Percentiles rank a stretch among this genome's conserved stretches.
phyloP scores from a whole-genome alignment of 768 basidiomycete species.

The Lentinula aciculospora region DNA sequence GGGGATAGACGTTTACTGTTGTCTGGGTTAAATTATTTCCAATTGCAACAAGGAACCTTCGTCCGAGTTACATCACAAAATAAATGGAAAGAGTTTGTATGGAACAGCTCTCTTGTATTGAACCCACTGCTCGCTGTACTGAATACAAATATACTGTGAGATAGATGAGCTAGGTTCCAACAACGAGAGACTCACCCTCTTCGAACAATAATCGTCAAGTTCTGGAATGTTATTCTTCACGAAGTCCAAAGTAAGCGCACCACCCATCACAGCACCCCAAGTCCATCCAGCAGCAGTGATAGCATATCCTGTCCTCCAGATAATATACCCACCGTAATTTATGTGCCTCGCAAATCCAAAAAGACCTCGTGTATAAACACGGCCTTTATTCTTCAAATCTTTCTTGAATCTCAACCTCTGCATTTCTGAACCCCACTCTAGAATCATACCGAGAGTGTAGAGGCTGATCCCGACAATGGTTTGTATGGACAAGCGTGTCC shows the following conservation, averaged over 20 bases:
- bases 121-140: neutral
- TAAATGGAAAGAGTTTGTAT: conserved; percentile 2
- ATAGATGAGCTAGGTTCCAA: neutral
- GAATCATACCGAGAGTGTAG: neutral
- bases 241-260: neutral
- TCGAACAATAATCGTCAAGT: conserved; percentile 2
- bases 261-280: neutral
- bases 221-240: neutral
- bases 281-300: conserved; percentile 9
- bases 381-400: conserved; percentile 11
- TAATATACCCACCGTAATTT: conserved; percentile 18
- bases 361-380: conserved; percentile 16
- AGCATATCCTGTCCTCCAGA: conserved; percentile 18
- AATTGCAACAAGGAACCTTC: too few species aligned
- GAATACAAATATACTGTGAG: neutral
- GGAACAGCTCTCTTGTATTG: neutral
- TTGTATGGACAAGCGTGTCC: neutral
- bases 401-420: conserved; percentile 4
- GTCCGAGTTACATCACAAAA: too few species aligned
- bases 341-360: conserved; percentile 20
- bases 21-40: too few species aligned
- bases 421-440: conserved; percentile 3
- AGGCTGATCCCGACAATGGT: neutral
- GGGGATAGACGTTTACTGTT: too few species aligned
- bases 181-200: neutral